Percentiles rank a stretch among this genome's conserved stretches.
These are phyloP conservation scores for Gracilaria gracilis DNA, from an alignment of 23 red algal species.

Conservation along the genomic window DNA sequence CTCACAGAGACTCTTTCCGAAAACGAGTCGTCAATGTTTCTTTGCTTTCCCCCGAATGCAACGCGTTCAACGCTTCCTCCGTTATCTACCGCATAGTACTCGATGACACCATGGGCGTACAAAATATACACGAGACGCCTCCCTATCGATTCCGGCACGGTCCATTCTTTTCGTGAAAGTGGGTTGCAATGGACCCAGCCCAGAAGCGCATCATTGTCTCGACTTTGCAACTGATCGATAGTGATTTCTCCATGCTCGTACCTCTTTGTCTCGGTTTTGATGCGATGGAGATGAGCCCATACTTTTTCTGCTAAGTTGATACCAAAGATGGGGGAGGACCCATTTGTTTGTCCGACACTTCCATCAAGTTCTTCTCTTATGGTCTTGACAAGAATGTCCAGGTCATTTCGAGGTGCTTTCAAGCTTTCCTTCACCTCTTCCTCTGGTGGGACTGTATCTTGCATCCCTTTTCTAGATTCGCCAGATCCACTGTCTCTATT, in stretches of 20 bases:
- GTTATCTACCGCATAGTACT: conserved; percentile 71
- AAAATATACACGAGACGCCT: conserved; percentile 72
- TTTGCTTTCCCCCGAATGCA: conserved; percentile 80
- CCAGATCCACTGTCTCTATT: neutral
- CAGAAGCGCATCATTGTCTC: conserved; percentile 55
- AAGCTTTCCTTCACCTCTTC: conserved; percentile 18
- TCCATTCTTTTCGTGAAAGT: conserved; percentile 69
- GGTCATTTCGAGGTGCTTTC: conserved; percentile 34
- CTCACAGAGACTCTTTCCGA: neutral
- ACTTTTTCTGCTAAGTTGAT: conserved; percentile 29
- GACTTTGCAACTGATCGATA: conserved; percentile 56
- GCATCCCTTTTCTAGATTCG: neutral
- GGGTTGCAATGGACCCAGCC: conserved; percentile 73
- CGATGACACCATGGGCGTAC: conserved; percentile 79
- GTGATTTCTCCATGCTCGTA: conserved; percentile 75
- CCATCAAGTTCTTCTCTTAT: conserved; percentile 50
- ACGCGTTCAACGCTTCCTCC: conserved; percentile 68
- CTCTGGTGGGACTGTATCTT: neutral
- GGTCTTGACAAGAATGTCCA: conserved; percentile 28
- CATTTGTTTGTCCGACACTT: conserved; percentile 33
- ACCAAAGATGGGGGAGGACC: conserved; percentile 52
- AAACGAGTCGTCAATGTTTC: neutral
- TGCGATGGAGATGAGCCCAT: conserved; percentile 75
- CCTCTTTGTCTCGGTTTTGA: conserved; percentile 64
- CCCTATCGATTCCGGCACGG: conserved; percentile 72